Evolutionary conservation across 2,329 filamentous ascomycete genomes (phyloP).

Genomic region (Coniochaeta hoffmannii): DNA sequence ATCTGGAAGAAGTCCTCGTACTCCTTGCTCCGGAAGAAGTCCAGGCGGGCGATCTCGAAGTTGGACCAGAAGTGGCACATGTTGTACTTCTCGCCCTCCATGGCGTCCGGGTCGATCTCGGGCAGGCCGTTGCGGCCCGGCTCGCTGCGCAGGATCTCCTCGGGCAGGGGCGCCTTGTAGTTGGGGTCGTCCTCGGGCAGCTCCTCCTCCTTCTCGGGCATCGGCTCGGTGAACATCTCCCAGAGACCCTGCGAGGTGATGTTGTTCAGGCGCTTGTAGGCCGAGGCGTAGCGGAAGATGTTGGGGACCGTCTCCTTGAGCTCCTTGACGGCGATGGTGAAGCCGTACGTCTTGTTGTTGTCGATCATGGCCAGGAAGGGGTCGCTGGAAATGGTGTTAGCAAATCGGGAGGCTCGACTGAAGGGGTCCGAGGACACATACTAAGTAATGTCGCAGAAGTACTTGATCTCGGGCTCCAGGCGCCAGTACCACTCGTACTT

Average conservation of each 20-base stretch:
- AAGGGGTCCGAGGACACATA: slow-evolving; percentile 32
- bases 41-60: slow-evolving; percentile 91
- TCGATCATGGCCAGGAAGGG: slow-evolving; percentile 94
- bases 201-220: slow-evolving; percentile 54
- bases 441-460: slow-evolving; percentile 99
- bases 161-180: slow-evolving; percentile 61
- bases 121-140: slow-evolving; percentile 63
- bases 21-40: slow-evolving; percentile 95
- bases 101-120: slow-evolving; percentile 81
- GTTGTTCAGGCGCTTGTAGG: slow-evolving; percentile 90
- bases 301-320: slow-evolving; percentile 96
- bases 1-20: slow-evolving; percentile 98
- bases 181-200: slow-evolving; percentile 55
- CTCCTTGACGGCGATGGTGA: slow-evolving; percentile 98
- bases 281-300: slow-evolving; percentile 97
- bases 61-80: slow-evolving; percentile 99
- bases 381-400: slow-evolving; percentile 51
- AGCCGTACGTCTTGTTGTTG: slow-evolving; percentile 94
- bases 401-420: background rate
- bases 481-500: slow-evolving; percentile 99
- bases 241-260: slow-evolving; percentile 86
- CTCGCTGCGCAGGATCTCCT: slow-evolving; percentile 74
- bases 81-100: slow-evolving; percentile 98
- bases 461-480: slow-evolving; percentile 97
- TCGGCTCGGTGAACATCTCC: slow-evolving; percentile 96